Evolutionary conservation across 2,329 filamentous ascomycete species (phyloP).

Genomic region (Bipolaris gigantea): DNA sequence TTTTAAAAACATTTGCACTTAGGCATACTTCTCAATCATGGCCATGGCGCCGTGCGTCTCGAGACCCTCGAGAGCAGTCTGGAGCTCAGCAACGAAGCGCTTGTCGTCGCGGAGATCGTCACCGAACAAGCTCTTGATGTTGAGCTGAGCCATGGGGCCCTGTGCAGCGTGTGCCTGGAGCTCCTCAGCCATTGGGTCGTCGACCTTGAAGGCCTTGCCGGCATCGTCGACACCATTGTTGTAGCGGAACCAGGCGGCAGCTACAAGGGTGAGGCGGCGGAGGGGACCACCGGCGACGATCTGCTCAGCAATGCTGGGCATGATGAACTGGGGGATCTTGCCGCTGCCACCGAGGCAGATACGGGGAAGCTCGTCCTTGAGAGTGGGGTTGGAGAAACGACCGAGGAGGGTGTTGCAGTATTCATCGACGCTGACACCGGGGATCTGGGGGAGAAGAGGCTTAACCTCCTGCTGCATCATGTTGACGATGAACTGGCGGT

Average conservation of each 20-base stretch:
- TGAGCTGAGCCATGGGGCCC: constrained; percentile 16
- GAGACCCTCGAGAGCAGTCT: constrained; percentile 25
- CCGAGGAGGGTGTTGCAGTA: constrained; percentile 32
- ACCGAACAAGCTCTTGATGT: constrained; percentile 26
- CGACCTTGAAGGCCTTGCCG: constrained; percentile 26
- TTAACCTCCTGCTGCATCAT: constrained; percentile 38
- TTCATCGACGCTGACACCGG: constrained; percentile 31
- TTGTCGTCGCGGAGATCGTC: constrained; percentile 31
- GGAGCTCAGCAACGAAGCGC: constrained; percentile 33
- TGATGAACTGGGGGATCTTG: constrained; percentile 38
- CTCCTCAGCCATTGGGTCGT: constrained; percentile 32
- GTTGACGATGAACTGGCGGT: constrained; percentile 32
- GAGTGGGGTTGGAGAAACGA: constrained; percentile 34
- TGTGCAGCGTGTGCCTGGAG: constrained; percentile 27
- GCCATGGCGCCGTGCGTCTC: constrained; percentile 24
- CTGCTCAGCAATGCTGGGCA: constrained; percentile 35
- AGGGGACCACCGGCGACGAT: constrained; percentile 29
- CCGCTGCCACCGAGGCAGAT: constrained; percentile 36
- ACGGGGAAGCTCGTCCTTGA: constrained; percentile 35
- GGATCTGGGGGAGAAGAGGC: constrained; percentile 32
- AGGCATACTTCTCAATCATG: constrained; percentile 25
- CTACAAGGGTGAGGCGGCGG: constrained; percentile 28
- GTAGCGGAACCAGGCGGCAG: constrained; percentile 36
- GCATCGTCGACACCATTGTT: constrained; percentile 29
- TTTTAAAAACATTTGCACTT: background rate